These are phyloP conservation scores for Solanum gracilifrons DNA, from an alignment of 257 asterid species.

Conservation along the genomic window DNA sequence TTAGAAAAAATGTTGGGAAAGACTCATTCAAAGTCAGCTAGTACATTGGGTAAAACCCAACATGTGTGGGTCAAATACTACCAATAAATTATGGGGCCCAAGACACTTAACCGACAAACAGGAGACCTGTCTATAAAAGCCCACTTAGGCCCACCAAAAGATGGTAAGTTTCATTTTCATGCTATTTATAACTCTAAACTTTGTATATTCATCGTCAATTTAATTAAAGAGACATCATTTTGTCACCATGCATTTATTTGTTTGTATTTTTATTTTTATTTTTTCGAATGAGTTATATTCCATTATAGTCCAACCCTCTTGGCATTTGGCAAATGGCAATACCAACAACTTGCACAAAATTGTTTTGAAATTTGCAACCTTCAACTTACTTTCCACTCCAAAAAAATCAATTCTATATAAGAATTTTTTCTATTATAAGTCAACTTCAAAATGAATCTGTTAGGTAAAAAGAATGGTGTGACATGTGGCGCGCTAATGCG, in stretches of 20 bases:
- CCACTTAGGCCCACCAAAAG: conserved; percentile 13
- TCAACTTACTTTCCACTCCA: neutral
- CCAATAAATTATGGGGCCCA: conserved; percentile 20
- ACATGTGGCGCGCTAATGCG: neutral
- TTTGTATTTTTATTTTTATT: neutral
- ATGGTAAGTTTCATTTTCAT: neutral
- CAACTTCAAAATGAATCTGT: neutral
- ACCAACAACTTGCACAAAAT: neutral
- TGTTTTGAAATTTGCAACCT: neutral
- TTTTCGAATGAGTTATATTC: neutral
- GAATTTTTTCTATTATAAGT: neutral
- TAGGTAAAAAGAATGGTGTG: neutral
- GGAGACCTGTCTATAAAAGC: conserved; percentile 13
- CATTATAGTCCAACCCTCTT: neutral
- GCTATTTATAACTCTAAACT: neutral
- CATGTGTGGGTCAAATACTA: conserved; percentile 25
- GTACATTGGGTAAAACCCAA: conserved; percentile 17
- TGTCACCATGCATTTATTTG: neutral
- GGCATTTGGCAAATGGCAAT: neutral
- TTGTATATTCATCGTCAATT: neutral
- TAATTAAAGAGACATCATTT: neutral
- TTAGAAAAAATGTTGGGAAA: neutral
- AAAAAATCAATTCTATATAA: neutral
- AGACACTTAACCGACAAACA: conserved; percentile 39
- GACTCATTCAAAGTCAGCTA: conserved; percentile 5